Evolutionary conservation across 495 filamentous ascomycete genomes (phyloP).

Genomic region (Trichoderma asperelloides): DNA sequence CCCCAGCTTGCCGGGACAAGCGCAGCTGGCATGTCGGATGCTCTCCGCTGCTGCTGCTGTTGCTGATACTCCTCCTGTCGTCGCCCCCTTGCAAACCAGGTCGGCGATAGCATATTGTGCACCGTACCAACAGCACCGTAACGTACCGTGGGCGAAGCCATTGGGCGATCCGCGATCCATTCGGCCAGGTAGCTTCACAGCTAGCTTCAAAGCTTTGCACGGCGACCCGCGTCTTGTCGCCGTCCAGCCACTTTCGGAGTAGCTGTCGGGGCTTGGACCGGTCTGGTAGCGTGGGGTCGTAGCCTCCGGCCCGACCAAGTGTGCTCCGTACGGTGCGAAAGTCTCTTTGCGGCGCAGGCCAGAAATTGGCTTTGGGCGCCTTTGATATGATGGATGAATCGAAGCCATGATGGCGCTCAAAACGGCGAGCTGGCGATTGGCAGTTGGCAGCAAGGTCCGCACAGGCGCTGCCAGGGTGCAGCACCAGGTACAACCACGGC

Average conservation of each 20-base stretch:
- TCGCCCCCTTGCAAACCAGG: not conserved
- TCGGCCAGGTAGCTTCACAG: not conserved
- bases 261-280: constrained; percentile 1
- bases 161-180: constrained; percentile 6
- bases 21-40: not conserved
- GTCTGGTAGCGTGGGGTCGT: constrained; percentile 3
- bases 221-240: not conserved
- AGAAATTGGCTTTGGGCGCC: not conserved
- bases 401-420: not conserved
- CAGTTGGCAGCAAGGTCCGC: not conserved
- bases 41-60: not conserved
- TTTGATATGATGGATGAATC: not conserved
- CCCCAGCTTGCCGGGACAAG: not conserved
- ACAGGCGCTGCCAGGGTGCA: not conserved
- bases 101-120: not conserved
- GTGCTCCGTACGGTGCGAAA: constrained; percentile 8
- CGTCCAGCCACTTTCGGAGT: not conserved
- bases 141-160: not conserved
- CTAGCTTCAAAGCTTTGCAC: constrained; percentile 1
- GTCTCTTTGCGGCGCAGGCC: not conserved
- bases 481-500: not conserved
- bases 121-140: too few species aligned
- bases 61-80: not conserved
- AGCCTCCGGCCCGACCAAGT: not conserved
- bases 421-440: not conserved